phyloP scores from a whole-genome alignment of 2,329 filamentous ascomycete species.

The Aureobasidium vineae region DNA sequence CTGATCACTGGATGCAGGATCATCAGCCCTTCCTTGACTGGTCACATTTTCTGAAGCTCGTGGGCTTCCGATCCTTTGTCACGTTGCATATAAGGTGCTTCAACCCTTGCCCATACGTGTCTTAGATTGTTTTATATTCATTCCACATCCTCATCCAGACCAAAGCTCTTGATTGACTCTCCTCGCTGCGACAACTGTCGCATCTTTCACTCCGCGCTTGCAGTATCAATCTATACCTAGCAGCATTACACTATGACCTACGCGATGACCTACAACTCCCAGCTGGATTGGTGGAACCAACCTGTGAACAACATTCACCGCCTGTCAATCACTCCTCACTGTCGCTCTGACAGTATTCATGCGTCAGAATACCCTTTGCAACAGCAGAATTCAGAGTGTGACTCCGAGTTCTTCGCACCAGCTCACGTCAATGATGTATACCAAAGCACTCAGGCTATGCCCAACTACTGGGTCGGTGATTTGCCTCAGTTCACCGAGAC shows the following conservation, averaged over 20 bases:
- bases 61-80: constrained; percentile 14
- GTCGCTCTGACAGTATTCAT: background rate
- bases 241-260: constrained; percentile 6
- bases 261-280: background rate
- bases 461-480: constrained; percentile 9
- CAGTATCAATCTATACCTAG: constrained; percentile 14
- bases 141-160: background rate
- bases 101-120: background rate
- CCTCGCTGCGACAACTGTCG: constrained; percentile 13
- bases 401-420: background rate
- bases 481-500: background rate
- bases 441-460: background rate
- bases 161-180: constrained; percentile 17
- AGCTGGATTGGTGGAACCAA: constrained; percentile 18
- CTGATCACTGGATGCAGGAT: constrained; percentile 19
- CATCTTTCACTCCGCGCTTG: constrained; percentile 6
- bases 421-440: constrained; percentile 2
- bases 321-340: background rate
- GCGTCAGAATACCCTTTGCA: background rate
- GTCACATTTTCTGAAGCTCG: constrained; percentile 8
- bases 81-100: constrained; percentile 16
- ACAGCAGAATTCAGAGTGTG: background rate
- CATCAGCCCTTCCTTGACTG: background rate
- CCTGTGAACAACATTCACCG: background rate
- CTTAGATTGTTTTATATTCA: constrained; percentile 17